Evolutionary conservation across 192 early-diverging fungal genomes (phyloP).

Genomic region (Coemansia sp.): DNA sequence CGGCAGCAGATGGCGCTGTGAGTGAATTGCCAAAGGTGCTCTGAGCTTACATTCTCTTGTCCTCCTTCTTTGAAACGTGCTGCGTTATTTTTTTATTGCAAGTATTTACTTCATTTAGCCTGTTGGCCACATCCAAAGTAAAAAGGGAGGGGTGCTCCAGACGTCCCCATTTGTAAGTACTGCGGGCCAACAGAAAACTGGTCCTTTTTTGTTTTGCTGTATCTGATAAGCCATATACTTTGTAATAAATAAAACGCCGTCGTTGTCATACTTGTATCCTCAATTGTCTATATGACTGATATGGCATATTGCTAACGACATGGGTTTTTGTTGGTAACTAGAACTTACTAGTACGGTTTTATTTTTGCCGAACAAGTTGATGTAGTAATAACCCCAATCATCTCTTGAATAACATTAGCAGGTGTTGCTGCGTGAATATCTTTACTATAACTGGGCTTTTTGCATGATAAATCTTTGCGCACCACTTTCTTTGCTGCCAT

Average conservation of each 20-base stretch:
- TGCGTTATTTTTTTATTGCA: conserved; percentile 1
- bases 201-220: background rate
- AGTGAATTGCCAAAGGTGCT: background rate
- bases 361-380: background rate
- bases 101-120: background rate
- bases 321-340: background rate
- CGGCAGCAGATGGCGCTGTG: background rate
- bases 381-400: background rate
- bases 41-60: background rate
- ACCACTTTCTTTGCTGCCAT: background rate
- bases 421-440: too few relatives aligned
- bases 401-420: background rate
- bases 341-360: background rate
- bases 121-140: background rate
- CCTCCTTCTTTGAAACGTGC: conserved; percentile 2
- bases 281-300: background rate
- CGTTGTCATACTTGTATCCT: background rate
- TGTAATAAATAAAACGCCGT: background rate
- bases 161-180: background rate
- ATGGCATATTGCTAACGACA: background rate
- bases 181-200: background rate
- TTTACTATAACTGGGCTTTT: too few relatives aligned
- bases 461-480: too few relatives aligned
- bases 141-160: background rate
- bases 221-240: background rate